phyloP scores from a whole-genome alignment of 176 grass and related monocot species.

The Ensete ventricosum region DNA sequence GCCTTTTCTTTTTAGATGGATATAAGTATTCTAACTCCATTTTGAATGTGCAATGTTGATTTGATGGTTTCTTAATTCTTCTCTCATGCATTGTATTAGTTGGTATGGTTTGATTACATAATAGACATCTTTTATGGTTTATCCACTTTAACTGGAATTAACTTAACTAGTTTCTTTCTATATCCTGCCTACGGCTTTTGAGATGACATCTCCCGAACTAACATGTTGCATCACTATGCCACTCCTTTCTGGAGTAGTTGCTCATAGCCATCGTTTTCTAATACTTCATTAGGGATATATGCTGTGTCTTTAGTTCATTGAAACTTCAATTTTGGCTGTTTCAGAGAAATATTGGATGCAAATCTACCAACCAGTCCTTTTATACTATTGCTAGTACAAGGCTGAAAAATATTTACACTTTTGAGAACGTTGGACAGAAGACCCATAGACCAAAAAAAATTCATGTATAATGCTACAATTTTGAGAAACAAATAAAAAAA shows the following conservation, averaged over 20 bases:
- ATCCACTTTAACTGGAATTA: neutral
- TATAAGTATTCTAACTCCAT: neutral
- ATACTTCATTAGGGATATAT: too few relatives aligned
- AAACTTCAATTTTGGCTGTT: too few relatives aligned
- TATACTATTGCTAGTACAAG: too few relatives aligned
- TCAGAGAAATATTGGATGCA: too few relatives aligned
- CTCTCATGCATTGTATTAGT: neutral
- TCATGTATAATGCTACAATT: too few relatives aligned
- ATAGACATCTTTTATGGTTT: neutral
- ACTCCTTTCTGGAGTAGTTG: neutral
- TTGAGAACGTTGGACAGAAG: too few relatives aligned
- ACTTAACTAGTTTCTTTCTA: neutral
- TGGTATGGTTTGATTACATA: neutral
- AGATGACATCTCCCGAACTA: neutral
- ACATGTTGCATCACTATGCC: neutral
- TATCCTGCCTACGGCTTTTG: neutral
- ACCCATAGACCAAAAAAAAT: too few relatives aligned
- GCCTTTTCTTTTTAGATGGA: neutral
- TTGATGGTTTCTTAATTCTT: neutral
- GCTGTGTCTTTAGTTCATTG: too few relatives aligned
- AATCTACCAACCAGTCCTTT: too few relatives aligned
- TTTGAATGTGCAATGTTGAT: neutral
- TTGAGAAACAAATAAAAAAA: too few relatives aligned
- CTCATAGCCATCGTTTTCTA: neutral
- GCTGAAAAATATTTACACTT: too few relatives aligned